phyloP scores from a whole-genome alignment of 78 protist species.

The Protostelium mycophagum region DNA sequence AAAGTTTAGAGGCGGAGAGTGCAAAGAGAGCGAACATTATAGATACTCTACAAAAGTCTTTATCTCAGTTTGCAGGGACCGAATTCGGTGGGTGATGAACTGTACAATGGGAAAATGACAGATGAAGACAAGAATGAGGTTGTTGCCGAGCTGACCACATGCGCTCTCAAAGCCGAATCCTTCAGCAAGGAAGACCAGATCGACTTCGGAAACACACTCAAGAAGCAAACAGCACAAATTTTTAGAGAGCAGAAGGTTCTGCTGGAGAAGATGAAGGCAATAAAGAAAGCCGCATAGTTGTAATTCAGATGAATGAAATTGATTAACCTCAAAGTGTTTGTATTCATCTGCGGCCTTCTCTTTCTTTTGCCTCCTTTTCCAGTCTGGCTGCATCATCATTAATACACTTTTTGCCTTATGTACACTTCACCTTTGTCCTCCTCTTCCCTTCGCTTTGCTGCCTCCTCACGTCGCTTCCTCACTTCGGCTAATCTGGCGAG shows the following conservation, averaged over 20 bases:
- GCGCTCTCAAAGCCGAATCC: neutral
- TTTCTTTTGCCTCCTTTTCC: no score
- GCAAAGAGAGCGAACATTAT: neutral
- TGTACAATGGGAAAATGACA: no score
- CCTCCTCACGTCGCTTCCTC: neutral
- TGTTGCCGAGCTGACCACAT: neutral
- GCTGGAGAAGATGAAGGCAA: neutral
- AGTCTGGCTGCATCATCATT: no score
- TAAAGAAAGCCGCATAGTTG: no score
- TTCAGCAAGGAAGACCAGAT: neutral
- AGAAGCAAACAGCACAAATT: neutral
- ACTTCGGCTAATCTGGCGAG: neutral
- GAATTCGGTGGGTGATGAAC: neutral
- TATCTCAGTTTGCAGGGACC: neutral
- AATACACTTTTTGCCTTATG: no score
- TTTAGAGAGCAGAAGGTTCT: neutral
- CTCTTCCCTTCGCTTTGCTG: neutral
- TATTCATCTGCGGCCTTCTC: no score
- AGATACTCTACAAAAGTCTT: neutral
- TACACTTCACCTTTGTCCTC: neutral
- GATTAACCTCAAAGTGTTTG: no score
- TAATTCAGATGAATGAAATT: no score
- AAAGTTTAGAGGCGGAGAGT: neutral
- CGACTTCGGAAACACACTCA: neutral
- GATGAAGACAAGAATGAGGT: neutral